A percentile compares a stretch with the other conserved stretches of the same genome.
Evolutionary conservation across 768 basidiomycete genomes (phyloP).

Genomic region (Rhodotorula diobovata): DNA sequence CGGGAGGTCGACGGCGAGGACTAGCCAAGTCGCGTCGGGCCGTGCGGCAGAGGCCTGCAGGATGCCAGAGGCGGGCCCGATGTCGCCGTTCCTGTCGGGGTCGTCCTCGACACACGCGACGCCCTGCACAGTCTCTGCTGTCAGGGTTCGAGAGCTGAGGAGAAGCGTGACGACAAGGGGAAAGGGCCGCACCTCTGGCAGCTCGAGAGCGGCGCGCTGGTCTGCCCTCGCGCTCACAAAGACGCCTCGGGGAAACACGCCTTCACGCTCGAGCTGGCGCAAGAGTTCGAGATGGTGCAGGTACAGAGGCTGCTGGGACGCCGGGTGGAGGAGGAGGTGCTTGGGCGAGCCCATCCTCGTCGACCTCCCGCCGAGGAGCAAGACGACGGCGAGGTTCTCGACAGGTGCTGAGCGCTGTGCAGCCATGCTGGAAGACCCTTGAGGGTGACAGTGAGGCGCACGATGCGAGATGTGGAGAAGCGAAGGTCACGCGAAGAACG

Average conservation of each 20-base stretch:
- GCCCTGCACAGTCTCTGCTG: neutral
- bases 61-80: conserved; percentile 36
- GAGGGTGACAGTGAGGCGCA: neutral
- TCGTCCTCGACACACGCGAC: conserved; percentile 9
- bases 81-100: conserved; percentile 15
- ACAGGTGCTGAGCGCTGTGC: neutral
- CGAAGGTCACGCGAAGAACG: no score
- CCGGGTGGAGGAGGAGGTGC: conserved; percentile 4
- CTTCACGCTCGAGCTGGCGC: neutral
- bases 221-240: conserved; percentile 8
- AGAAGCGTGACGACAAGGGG: neutral
- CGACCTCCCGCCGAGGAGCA: conserved; percentile 6
- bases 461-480: neutral
- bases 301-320: neutral
- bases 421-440: neutral
- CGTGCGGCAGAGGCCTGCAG: conserved; percentile 20
- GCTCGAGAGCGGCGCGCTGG: neutral
- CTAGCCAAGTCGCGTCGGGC: conserved; percentile 17
- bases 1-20: conserved; percentile 40
- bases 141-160: neutral
- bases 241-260: conserved; percentile 6
- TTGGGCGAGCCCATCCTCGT: conserved; percentile 7
- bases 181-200: conserved; percentile 6
- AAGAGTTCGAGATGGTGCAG: neutral
- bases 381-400: neutral